Evolutionary conservation across 139 green algal species (phyloP), one percentile per base, ranked within the genome.

Genomic region (Coelastrella sp.): DNA sequence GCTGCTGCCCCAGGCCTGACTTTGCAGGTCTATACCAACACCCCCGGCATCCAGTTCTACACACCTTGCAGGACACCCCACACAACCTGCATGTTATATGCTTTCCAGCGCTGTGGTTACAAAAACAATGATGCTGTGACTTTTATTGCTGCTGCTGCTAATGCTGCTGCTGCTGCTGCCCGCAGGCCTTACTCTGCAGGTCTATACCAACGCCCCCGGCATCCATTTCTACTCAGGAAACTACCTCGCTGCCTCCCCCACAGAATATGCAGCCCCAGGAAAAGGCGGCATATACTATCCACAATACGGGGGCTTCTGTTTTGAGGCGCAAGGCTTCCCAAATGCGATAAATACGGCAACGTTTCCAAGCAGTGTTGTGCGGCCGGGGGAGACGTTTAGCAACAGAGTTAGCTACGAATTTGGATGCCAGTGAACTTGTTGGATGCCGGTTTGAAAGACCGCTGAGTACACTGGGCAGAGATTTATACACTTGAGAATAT

Each of bases 221-320:
- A 83, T 89, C 14, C 84, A 89, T 6, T 59, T 89, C 11, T 89
- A 89, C 84, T 74, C 68, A 4, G 84, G 84, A 4, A 89, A 89
- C 54, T 73, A 5, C 58, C 71, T 89, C 32, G 58, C 14, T 4
- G 68, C 65, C 19, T 58, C 59, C 11, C 6, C 56, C 3, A 22
- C 32, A 17, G 14, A 57, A 11, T 16, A 79, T 57, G 47, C 71
- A 73, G 73, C 16, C 11, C 14, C 54, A 10, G 84, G 84, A 13
- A 81, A 81, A 59, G 84, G 84, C 10, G 84, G 84, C 71, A 19
- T 22, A 7, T 13, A 10, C 5, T 89, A 89, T 22, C 71, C 47
- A 47, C 84, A 80, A 65, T 89, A 89, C 14, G 56, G 56, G 16
- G 84, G 84, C 10, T 64, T 89, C 4, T 89, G 84, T 22, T 64